Percentiles rank a stretch among this genome's conserved stretches.
Evolutionary conservation across 2,329 filamentous ascomycete species (phyloP).

Genomic region (Cercospora sojina): DNA sequence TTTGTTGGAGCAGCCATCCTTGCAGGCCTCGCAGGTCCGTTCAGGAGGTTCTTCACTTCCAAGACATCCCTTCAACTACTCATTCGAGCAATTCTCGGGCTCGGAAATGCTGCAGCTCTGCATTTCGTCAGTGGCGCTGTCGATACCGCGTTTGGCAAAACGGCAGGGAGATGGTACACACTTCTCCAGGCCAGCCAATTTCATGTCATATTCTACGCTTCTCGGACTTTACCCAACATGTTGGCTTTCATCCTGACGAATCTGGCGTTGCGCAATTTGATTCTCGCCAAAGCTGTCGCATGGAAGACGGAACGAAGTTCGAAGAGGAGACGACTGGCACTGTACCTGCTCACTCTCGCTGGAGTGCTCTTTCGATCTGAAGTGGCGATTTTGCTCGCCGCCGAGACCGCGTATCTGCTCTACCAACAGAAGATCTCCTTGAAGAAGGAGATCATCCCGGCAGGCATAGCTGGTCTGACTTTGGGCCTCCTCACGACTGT

Average conservation of each 20-base stretch:
- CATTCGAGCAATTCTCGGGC: slow-evolving; percentile 73
- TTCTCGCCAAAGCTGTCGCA: slow-evolving; percentile 48
- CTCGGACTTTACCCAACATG: slow-evolving; percentile 90
- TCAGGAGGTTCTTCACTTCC: slow-evolving; percentile 59
- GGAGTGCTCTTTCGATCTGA: slow-evolving; percentile 88
- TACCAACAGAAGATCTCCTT: slow-evolving; percentile 55
- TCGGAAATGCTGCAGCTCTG: slow-evolving; percentile 70
- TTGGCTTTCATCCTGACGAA: slow-evolving; percentile 85
- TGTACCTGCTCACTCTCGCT: slow-evolving; percentile 75
- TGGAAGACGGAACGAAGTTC: slow-evolving; percentile 39
- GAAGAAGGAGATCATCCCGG: slow-evolving; percentile 59
- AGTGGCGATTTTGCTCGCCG: slow-evolving; percentile 73
- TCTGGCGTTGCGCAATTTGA: slow-evolving; percentile 56
- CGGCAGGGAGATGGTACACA: slow-evolving; percentile 74
- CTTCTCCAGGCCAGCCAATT: slow-evolving; percentile 81
- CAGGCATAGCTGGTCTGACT: slow-evolving; percentile 64
- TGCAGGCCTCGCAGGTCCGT: slow-evolving; percentile 68
- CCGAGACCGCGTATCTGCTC: slow-evolving; percentile 66
- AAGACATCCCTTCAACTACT: slow-evolving; percentile 58
- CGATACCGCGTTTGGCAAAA: slow-evolving; percentile 64
- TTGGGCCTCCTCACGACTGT: slow-evolving; percentile 69
- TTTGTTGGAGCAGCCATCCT: slow-evolving; percentile 81
- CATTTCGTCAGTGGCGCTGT: slow-evolving; percentile 65
- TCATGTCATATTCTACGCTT: slow-evolving; percentile 89
- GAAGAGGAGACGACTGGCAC: slow-evolving; percentile 60